Base-by-base conservation (phyloP, 345 rosid genomes). In the Eucalyptus pauciflora region DNA sequence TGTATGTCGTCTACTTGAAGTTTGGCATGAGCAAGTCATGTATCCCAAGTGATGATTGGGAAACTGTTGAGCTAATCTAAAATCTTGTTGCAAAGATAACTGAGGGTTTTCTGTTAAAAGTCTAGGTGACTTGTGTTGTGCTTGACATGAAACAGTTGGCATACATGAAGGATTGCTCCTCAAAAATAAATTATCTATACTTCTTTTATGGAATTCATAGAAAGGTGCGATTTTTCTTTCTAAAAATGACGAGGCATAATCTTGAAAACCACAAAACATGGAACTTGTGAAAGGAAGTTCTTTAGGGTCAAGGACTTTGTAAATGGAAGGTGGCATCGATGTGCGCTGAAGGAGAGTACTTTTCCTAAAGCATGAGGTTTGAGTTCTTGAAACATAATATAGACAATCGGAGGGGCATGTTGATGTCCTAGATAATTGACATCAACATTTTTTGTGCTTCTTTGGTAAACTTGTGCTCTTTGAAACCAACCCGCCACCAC, bases 111-210 rank as follows among this genome's bases (percentile, higher is more conserved):
- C 7, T 15, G 52, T 50, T 50, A 50, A 50, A 50, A 5, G 18
- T 7, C 7, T 2, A 15, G 52, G 0, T 15, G 0, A 50, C 52
- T 50, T 2, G 7, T 50, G 1, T 15, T 2, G 52, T 2, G 0
- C 0, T 50, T 15, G 51, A 1, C 7, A 14, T 5, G 51, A 14
- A 50, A 50, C 7, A 0, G 51, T 50, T 1, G 3, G 51, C 51
- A 50, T 50, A 5, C 14, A 14, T 50, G 17, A 50, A 50, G 7
- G 51, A 50, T 5, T 14, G 17, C 17, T 50, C 51, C 51, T 50
- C 1, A 17, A 17, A 50, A 14, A 1, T 14, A 14, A 50, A 50
- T 50, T 50, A 7, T 50, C 7, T 50, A 7, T 50, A 1, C 51
- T 50, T 50, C 18, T 1, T 15, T 5, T 50, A 50, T 2, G 31